phyloP scores from a whole-genome alignment of 371 early-diverging fungal genomes.

The Mucor racemosus region DNA sequence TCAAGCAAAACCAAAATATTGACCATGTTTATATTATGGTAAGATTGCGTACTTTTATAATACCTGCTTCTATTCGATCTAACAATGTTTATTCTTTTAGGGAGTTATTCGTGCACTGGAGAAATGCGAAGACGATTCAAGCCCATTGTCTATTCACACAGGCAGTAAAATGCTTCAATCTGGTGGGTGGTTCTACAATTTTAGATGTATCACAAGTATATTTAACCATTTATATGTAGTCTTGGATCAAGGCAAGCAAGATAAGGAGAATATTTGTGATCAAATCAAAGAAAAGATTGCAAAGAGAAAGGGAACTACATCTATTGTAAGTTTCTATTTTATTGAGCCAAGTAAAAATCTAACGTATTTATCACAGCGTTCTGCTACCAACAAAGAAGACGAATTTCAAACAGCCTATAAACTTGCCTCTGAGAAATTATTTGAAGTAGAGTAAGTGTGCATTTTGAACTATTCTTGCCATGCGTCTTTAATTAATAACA shows the following conservation, averaged over 20 bases:
- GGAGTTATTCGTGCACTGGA: constrained; percentile 21
- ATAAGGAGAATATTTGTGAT: background rate
- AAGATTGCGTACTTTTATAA: background rate
- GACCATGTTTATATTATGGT: constrained; percentile 31
- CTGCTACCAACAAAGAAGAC: background rate
- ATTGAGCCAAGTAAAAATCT: background rate
- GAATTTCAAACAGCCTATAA: constrained; percentile 9
- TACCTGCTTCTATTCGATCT: background rate
- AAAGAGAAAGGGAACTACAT: constrained; percentile 20
- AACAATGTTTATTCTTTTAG: constrained; percentile 8
- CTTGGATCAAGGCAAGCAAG: background rate
- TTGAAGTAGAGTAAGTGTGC: constrained; percentile 10
- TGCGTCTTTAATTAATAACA: background rate
- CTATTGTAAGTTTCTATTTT: constrained; percentile 14
- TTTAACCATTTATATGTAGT: background rate
- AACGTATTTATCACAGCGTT: background rate
- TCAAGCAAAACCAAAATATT: constrained; percentile 10
- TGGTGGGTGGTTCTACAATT: background rate
- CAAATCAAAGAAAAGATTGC: constrained; percentile 18
- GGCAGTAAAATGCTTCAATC: constrained; percentile 18
- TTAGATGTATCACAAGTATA: background rate
- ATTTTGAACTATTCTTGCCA: background rate
- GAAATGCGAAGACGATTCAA: constrained; percentile 4
- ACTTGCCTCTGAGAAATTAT: constrained; percentile 8
- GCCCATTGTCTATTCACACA: constrained; percentile 13